Evolutionary conservation across 768 basidiomycete species (phyloP).

Genomic region (Trametes gibbosa): DNA sequence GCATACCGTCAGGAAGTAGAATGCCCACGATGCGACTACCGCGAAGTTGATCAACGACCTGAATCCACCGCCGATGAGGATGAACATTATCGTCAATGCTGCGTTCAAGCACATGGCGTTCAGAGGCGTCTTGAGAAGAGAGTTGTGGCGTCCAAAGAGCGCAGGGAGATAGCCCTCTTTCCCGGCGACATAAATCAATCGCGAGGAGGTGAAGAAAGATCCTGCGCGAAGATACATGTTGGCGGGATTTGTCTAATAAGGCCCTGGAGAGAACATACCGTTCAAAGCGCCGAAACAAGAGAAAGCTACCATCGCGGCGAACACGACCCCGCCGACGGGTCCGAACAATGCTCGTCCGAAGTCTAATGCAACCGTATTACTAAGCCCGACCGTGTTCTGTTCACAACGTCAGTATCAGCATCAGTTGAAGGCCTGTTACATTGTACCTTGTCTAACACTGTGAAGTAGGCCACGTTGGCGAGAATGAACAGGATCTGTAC

Average conservation of each 20-base stretch:
- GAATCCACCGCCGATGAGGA: slow-evolving; percentile 87
- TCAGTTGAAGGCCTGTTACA: too few relatives aligned
- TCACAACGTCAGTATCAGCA: not conserved
- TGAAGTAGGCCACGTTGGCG: slow-evolving; percentile 88
- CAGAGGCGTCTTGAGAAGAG: slow-evolving; percentile 75
- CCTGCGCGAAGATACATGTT: slow-evolving; percentile 36
- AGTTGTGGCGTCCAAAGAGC: slow-evolving; percentile 76
- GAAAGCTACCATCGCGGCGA: slow-evolving; percentile 88
- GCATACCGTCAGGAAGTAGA: slow-evolving; percentile 80
- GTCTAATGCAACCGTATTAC: slow-evolving; percentile 88
- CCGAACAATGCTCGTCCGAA: slow-evolving; percentile 89
- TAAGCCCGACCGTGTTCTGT: slow-evolving; percentile 63
- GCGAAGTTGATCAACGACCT: slow-evolving; percentile 86
- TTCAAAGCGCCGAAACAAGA: slow-evolving; percentile 96
- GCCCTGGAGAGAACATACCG: slow-evolving; percentile 41
- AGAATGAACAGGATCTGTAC: slow-evolving; percentile 69
- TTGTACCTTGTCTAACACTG: slow-evolving; percentile 79
- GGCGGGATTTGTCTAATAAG: not conserved
- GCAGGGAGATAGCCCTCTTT: slow-evolving; percentile 85
- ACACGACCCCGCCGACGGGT: slow-evolving; percentile 78
- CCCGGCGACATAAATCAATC: slow-evolving; percentile 86
- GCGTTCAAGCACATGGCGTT: slow-evolving; percentile 86
- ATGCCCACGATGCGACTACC: slow-evolving; percentile 83
- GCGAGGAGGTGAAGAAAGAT: slow-evolving; percentile 72
- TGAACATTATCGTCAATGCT: slow-evolving; percentile 69